A percentile compares a stretch with the other conserved stretches of the same genome.
Evolutionary conservation across 1,284 basidiomycete genomes (phyloP).

Genomic region (Cutaneotrichosporon arboriforme): DNA sequence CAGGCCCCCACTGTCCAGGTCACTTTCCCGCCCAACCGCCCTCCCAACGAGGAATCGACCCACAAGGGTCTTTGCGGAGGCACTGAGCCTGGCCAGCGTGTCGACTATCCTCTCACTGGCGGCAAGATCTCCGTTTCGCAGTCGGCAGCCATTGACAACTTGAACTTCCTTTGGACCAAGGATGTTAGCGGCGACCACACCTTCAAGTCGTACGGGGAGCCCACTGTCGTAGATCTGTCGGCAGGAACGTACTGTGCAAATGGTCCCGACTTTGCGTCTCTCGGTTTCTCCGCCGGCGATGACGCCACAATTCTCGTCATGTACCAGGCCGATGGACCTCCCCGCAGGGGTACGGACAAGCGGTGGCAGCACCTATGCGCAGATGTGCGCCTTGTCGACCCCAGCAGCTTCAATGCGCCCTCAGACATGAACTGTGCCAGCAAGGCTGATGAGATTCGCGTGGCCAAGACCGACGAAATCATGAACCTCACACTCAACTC

Average conservation of each 20-base stretch:
- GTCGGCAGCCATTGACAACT: conserved; percentile 53
- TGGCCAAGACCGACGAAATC: neutral
- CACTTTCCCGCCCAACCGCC: neutral
- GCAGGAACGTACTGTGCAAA: conserved; percentile 27
- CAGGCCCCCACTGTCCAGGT: neutral
- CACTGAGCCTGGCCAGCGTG: conserved; percentile 1
- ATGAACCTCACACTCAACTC: neutral
- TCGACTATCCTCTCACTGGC: conserved; percentile 10
- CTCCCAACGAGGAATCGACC: neutral
- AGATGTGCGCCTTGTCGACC: conserved; percentile 29
- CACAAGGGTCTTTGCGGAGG: conserved; percentile 7
- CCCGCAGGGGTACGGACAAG: conserved; percentile 9
- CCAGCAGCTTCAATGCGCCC: neutral
- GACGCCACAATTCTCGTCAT: conserved; percentile 29
- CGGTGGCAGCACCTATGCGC: conserved; percentile 26
- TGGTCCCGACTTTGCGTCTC: conserved; percentile 29
- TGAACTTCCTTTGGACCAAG: conserved; percentile 65
- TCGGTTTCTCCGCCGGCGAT: conserved; percentile 25
- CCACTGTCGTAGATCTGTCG: conserved; percentile 18
- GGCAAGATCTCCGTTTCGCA: conserved; percentile 43
- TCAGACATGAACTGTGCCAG: conserved; percentile 1
- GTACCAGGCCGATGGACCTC: conserved; percentile 22
- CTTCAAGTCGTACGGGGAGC: conserved; percentile 27
- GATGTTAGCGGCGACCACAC: neutral
- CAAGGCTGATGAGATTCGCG: neutral